phyloP scores from a whole-genome alignment of 2,329 filamentous ascomycete genomes.

The Pleurostoma richardsiae region DNA sequence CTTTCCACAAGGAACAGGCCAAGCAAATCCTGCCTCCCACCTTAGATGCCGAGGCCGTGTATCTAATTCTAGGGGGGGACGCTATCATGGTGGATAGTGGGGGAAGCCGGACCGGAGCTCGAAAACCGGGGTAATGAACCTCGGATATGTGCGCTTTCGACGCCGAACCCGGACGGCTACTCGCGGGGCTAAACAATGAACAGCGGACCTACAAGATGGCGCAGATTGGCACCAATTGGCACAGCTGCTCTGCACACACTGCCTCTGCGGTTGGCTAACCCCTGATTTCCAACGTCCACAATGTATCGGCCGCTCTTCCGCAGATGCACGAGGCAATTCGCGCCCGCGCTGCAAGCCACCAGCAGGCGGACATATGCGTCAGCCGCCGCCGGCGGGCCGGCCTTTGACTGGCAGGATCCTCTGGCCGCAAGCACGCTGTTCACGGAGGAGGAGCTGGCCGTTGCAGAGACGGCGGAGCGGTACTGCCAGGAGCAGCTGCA shows the following conservation, averaged over 20 bases:
- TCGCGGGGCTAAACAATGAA: not conserved
- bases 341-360: conserved; percentile 4
- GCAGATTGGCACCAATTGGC: no score
- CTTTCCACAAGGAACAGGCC: no score
- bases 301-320: conserved; percentile 7
- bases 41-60: no score
- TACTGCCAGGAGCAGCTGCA: conserved; percentile 90
- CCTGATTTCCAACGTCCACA: not conserved
- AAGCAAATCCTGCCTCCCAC: no score
- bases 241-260: not conserved
- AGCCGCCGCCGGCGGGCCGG: conserved; percentile 19
- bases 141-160: not conserved
- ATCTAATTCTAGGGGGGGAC: no score
- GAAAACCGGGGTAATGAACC: no score
- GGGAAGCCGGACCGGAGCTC: no score
- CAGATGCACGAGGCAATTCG: conserved; percentile 6
- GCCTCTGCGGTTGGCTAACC: not conserved
- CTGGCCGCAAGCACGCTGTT: conserved; percentile 68
- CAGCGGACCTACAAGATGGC: not conserved
- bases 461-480: conserved; percentile 83
- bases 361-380: conserved; percentile 10
- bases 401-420: conserved; percentile 91
- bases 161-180: not conserved
- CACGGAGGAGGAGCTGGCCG: conserved; percentile 86
- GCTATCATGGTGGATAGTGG: no score